Conservation (phyloP, 179 eudicot genomes). For the Sideroxylon spinosum region DNA sequence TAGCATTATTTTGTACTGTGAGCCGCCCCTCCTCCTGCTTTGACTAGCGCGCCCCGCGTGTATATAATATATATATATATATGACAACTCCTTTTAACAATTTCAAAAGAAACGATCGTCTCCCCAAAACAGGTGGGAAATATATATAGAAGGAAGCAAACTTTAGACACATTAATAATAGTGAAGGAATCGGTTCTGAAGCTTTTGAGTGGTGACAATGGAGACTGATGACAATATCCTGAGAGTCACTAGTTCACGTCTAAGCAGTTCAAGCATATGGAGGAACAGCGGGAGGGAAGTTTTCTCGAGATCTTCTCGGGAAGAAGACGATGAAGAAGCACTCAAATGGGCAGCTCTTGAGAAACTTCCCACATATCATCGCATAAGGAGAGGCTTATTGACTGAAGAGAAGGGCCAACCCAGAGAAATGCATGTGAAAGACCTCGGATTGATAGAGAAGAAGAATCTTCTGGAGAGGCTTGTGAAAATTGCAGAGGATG, state of each 20-base stretch:
- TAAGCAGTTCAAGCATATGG: constrained; percentile 65
- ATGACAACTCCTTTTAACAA: too few relatives aligned
- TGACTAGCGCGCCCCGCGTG: too few relatives aligned
- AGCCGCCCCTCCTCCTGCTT: too few relatives aligned
- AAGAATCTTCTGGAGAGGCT: constrained; percentile 59
- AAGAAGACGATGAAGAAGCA: constrained; percentile 85
- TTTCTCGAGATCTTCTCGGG: constrained; percentile 50
- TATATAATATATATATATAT: too few relatives aligned
- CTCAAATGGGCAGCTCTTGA: constrained; percentile 85
- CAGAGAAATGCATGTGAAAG: constrained; percentile 59
- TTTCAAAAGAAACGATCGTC: too few relatives aligned
- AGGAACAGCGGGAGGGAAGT: constrained; percentile 54
- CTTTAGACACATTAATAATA: too few relatives aligned
- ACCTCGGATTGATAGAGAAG: constrained; percentile 56
- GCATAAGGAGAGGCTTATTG: constrained; percentile 61
- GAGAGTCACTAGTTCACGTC: constrained; percentile 55
- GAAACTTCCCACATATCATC: constrained; percentile 64
- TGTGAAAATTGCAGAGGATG: constrained; percentile 66
- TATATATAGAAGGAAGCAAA: too few relatives aligned
- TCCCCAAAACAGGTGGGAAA: too few relatives aligned
- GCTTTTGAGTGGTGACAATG: constrained; percentile 27
- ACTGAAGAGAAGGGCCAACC: constrained; percentile 43
- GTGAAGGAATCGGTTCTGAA: not conserved
- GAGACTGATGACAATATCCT: constrained; percentile 45
- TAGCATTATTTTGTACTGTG: too few relatives aligned